These are phyloP conservation scores for Lepraria neglecta DNA, from an alignment of 495 filamentous ascomycete genomes.

Conservation along the genomic window DNA sequence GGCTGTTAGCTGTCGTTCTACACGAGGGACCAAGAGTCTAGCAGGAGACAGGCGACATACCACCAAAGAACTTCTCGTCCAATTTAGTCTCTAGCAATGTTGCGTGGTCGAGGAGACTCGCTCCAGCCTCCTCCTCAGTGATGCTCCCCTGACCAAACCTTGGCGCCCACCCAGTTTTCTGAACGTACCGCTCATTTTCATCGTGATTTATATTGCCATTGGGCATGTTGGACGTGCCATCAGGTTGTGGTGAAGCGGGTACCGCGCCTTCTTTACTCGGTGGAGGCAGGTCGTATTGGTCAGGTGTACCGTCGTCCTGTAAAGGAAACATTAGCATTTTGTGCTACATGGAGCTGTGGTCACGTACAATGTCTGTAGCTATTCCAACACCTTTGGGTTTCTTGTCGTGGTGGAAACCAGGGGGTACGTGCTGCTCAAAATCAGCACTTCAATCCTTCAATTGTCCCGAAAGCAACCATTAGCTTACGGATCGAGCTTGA, in stretches of 20 bases:
- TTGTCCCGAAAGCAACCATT: background rate
- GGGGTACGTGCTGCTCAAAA: slow-evolving; percentile 46
- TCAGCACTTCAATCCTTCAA: slow-evolving; percentile 20
- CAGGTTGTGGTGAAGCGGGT: slow-evolving; percentile 34
- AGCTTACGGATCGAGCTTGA: slow-evolving; percentile 67
- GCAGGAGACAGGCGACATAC: slow-evolving; percentile 39
- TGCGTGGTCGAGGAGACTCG: slow-evolving; percentile 75
- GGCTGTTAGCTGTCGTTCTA: slow-evolving; percentile 5
- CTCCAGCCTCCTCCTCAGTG: slow-evolving; percentile 47
- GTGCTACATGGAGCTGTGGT: background rate
- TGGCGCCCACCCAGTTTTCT: slow-evolving; percentile 81
- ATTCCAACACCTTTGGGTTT: slow-evolving; percentile 64
- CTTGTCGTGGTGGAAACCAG: slow-evolving; percentile 56
- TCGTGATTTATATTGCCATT: slow-evolving; percentile 52
- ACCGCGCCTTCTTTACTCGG: slow-evolving; percentile 63
- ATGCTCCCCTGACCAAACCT: slow-evolving; percentile 59
- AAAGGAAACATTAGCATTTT: slow-evolving; percentile 13
- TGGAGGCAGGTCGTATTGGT: slow-evolving; percentile 71
- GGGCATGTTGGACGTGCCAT: slow-evolving; percentile 42
- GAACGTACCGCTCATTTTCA: slow-evolving; percentile 52
- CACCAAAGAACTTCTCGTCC: slow-evolving; percentile 87
- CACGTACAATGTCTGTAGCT: slow-evolving; percentile 61
- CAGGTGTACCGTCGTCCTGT: slow-evolving; percentile 60
- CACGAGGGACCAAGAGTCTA: background rate
- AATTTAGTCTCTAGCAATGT: slow-evolving; percentile 79